Base-by-base conservation (phyloP, 768 basidiomycete species). In the Lactarius hatsudake region DNA sequence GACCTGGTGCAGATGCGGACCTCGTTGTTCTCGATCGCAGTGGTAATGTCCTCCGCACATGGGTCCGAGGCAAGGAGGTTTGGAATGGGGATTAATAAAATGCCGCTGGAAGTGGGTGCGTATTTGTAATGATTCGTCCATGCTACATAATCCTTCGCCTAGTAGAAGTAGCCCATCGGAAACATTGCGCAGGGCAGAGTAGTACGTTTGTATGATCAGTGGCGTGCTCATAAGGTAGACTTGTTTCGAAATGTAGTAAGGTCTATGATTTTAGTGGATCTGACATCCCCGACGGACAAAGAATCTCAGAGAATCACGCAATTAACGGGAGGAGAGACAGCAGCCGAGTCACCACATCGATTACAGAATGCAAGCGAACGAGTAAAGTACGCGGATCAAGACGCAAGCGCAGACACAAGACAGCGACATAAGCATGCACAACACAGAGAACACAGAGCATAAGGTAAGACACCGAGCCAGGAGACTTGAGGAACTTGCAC, bases 1-100 rank as follows among this genome's bases (percentile, higher is more conserved):
- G 88, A 58, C 78, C 89, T 1, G 93, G 91, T n/a, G 91, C 87
- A 36, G 90, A 95, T 74, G 94, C 93, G 10, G 94, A 96, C 77
- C 78, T 96, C 43, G 84, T 88, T 45, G 86, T 95, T 32, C 82
- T 94, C 56, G 87, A 91, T 73, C 80, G 82, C 64, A 80, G 82
- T 58, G 91, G 92, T 4, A 78, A 81, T 57, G 86, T 90, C 18
- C 76, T 87, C 42, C 84, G 83, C 68, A 91, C 90, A 15, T 93
- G 90, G 90, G 87, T 94, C 23, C 84, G 79, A 70, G 94, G 92
- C 6, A 86, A 82, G 75, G 81, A 88, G 72, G 88, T 87, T 9
- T 94, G 90, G 90, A 34, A 34, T 9, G 34, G 34, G 34, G 9
- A 13, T 56, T 26, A 20, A 28, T 38, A 20, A 26, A 6, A 42